Conservation (phyloP, 2,329 filamentous ascomycete genomes). For the Didymella lethalis region DNA sequence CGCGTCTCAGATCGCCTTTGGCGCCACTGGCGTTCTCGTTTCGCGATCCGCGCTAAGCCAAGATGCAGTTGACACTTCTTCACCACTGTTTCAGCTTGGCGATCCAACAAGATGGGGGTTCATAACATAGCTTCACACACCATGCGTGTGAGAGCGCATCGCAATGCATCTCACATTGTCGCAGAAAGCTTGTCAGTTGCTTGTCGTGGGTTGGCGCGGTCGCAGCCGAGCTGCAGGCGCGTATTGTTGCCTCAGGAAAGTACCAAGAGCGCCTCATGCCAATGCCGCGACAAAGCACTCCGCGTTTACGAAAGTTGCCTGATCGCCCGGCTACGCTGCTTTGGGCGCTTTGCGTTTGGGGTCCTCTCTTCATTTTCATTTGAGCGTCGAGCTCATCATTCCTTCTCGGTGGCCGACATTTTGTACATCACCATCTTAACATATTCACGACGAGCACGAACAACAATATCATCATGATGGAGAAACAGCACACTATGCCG, state of each 20-base stretch:
- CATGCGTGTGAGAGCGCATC: slow-evolving; percentile 2
- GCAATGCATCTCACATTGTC: slow-evolving; percentile 14
- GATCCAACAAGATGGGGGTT: slow-evolving; percentile 31
- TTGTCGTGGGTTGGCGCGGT: slow-evolving; percentile 32
- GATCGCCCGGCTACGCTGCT: slow-evolving; percentile 5
- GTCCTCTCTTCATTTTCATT: slow-evolving; percentile 8
- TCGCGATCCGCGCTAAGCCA: slow-evolving; percentile 38
- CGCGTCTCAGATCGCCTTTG: slow-evolving; percentile 34
- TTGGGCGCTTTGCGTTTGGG: neutral
- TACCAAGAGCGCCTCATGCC: slow-evolving; percentile 14
- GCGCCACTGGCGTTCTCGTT: slow-evolving; percentile 32
- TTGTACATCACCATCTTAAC: neutral
- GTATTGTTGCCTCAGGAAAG: slow-evolving; percentile 35
- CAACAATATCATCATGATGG: slow-evolving; percentile 26
- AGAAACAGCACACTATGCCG: slow-evolving; percentile 35
- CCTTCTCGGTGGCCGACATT: slow-evolving; percentile 33
- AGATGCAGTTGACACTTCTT: slow-evolving; percentile 35
- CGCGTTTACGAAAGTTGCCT: slow-evolving; percentile 8
- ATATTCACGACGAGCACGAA: neutral
- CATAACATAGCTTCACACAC: slow-evolving; percentile 33
- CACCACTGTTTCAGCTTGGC: slow-evolving; percentile 51
- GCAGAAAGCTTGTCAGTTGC: slow-evolving; percentile 41
- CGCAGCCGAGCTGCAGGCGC: slow-evolving; percentile 27
- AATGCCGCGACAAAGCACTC: neutral
- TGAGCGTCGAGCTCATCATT: slow-evolving; percentile 26